Conservation (phyloP, 2,329 filamentous ascomycete species). For the Fusarium pseudocircinatum region DNA sequence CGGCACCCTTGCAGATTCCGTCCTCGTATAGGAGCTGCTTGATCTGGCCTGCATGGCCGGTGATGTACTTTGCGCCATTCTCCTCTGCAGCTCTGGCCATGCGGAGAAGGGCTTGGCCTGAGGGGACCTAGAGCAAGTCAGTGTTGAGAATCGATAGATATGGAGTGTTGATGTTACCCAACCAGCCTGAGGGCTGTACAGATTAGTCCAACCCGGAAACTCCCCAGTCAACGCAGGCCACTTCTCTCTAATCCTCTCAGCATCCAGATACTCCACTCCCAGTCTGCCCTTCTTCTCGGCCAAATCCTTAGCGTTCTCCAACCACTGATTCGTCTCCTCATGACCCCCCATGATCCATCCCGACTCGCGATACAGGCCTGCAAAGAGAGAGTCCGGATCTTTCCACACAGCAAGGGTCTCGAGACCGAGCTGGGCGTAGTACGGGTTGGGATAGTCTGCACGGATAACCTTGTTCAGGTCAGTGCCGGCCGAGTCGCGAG, state of each 20-base stretch:
- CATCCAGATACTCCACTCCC: slow-evolving; percentile 42
- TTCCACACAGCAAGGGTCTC: slow-evolving; percentile 46
- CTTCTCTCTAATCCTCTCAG: slow-evolving; percentile 38
- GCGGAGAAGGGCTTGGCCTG: slow-evolving; percentile 43
- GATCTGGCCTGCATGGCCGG: slow-evolving; percentile 39
- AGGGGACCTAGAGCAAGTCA: slow-evolving; percentile 22
- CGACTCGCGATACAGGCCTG: slow-evolving; percentile 44
- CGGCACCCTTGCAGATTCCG: slow-evolving; percentile 55
- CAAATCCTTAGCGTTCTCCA: slow-evolving; percentile 40
- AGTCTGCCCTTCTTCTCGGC: slow-evolving; percentile 37
- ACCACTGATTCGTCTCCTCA: slow-evolving; percentile 42
- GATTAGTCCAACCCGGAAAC: slow-evolving; percentile 44
- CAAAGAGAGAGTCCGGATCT: slow-evolving; percentile 42
- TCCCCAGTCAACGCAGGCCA: slow-evolving; percentile 45
- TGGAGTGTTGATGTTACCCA: slow-evolving; percentile 37
- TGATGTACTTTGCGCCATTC: slow-evolving; percentile 44
- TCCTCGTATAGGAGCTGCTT: slow-evolving; percentile 40
- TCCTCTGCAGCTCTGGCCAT: slow-evolving; percentile 45
- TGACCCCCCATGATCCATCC: slow-evolving; percentile 47
- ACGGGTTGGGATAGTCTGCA: slow-evolving; percentile 66
- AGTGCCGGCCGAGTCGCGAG: slow-evolving; percentile 62
- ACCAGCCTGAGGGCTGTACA: slow-evolving; percentile 42
- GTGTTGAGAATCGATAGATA: background rate
- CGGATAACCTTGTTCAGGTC: slow-evolving; percentile 71
- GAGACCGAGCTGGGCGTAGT: slow-evolving; percentile 60